These are phyloP conservation scores for Colletotrichum neosansevieriae DNA, from an alignment of 2,329 filamentous ascomycete species.

Conservation along the genomic window DNA sequence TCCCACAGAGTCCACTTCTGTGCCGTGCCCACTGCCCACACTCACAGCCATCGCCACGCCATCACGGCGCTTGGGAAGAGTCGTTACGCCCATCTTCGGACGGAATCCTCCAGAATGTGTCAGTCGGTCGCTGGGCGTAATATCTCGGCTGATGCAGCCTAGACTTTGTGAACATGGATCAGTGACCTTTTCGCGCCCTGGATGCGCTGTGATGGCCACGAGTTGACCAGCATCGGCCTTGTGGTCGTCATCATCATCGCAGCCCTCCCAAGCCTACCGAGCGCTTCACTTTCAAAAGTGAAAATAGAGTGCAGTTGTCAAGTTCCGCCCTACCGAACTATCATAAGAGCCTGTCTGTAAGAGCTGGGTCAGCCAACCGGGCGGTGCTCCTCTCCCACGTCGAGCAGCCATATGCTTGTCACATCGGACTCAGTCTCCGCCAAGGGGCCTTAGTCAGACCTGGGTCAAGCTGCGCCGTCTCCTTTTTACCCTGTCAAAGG, in stretches of 20 bases:
- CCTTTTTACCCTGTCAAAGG: neutral
- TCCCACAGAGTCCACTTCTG: slow-evolving; percentile 10
- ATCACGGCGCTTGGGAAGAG: neutral
- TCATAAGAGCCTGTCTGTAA: neutral
- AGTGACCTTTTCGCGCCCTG: neutral
- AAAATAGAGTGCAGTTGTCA: slow-evolving; percentile 2
- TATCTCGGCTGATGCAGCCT: slow-evolving; percentile 19
- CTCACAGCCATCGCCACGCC: neutral
- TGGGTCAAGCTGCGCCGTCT: neutral
- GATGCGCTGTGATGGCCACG: neutral
- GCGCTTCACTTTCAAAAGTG: slow-evolving; percentile 10
- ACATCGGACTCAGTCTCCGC: neutral
- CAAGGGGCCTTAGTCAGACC: slow-evolving; percentile 4
- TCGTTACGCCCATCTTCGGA: neutral
- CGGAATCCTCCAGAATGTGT: neutral
- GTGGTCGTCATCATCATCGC: neutral
- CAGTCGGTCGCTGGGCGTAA: neutral
- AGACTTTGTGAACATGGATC: neutral
- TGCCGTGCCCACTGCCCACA: neutral
- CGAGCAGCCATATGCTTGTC: neutral
- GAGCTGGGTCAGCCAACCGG: neutral
- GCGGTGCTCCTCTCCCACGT: neutral
- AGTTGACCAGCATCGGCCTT: slow-evolving; percentile 6
- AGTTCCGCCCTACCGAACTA: slow-evolving; percentile 16
- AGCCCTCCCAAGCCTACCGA: neutral